Evolutionary conservation across 306 rosid genomes (phyloP).

Genomic region (Vicia sativa): DNA sequence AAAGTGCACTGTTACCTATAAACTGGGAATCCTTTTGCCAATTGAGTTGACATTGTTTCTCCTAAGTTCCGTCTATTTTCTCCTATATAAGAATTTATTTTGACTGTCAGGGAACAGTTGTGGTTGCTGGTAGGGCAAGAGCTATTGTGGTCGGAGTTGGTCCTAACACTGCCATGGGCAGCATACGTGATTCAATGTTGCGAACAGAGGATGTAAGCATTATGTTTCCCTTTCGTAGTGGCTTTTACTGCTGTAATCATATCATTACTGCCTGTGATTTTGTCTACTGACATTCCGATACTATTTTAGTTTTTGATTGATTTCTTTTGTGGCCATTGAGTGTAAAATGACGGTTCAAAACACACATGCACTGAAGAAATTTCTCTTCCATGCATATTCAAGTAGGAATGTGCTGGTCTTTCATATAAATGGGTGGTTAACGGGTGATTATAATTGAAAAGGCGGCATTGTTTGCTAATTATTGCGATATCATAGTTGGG

Average conservation of each 20-base stretch:
- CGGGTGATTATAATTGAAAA: constrained; percentile 20
- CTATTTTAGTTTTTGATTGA: constrained; percentile 31
- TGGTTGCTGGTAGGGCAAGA: constrained; percentile 98
- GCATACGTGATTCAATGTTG: constrained; percentile 88
- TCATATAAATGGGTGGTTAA: neutral
- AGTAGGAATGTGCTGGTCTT: constrained; percentile 18
- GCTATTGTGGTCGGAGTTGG: constrained; percentile 95
- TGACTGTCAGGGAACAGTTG: constrained; percentile 83
- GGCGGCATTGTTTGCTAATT: neutral
- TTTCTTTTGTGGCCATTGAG: constrained; percentile 25
- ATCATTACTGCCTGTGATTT: constrained; percentile 23
- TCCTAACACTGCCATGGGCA: constrained; percentile 94
- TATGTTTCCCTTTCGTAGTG: constrained; percentile 24
- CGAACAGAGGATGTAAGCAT: constrained; percentile 90
- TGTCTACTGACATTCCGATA: constrained; percentile 29
- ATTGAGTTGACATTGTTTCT: constrained; percentile 17
- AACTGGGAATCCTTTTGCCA: constrained; percentile 14
- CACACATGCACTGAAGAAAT: neutral
- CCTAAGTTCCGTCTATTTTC: constrained; percentile 4
- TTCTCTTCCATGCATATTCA: constrained; percentile 18
- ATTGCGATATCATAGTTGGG: constrained; percentile 12
- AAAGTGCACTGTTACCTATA: constrained; percentile 30
- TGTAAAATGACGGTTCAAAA: constrained; percentile 18
- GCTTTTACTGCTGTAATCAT: constrained; percentile 26
- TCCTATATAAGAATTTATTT: constrained; percentile 26